These are phyloP conservation scores for Plasmodium falciparum DNA, from an alignment of 169 alveolate species.

Conservation along the genomic window DNA sequence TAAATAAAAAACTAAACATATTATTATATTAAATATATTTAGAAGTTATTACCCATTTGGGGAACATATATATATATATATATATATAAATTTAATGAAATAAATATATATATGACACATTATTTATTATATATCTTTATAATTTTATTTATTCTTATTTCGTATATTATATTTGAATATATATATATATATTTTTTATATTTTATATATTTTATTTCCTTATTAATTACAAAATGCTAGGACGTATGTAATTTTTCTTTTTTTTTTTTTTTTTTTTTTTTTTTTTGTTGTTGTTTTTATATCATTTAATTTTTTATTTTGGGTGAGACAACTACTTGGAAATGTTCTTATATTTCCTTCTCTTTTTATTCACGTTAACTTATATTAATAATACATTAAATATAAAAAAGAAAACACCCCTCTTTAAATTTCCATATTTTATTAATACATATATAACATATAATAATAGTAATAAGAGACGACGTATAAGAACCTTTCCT, in stretches of 20 bases:
- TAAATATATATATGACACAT: no score
- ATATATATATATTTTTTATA: no score
- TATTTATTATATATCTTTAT: no score
- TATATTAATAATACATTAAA: conserved; percentile 31
- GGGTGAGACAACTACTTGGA: conserved; percentile 7
- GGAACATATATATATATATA: no score
- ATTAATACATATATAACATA: conserved; percentile 9
- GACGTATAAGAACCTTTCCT: not conserved
- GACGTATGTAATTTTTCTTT: not conserved
- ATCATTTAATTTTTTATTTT: not conserved
- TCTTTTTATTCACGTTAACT: conserved; percentile 39
- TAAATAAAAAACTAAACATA: no score
- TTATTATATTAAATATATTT: no score
- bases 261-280: conserved; percentile 7
- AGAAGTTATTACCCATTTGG: no score
- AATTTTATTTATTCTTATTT: no score
- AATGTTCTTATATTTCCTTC: conserved; percentile 49
- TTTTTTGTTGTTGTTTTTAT: not conserved
- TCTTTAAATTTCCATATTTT: conserved; percentile 10
- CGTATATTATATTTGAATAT: not conserved
- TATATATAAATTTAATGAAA: no score
- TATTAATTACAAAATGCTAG: no score
- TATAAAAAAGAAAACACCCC: conserved; percentile 13
- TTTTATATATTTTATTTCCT: no score
- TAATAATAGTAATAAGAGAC: not conserved